Base-by-base conservation (phyloP, 805 yeast genomes). In the Wickerhamomyces chaumierensis region DNA sequence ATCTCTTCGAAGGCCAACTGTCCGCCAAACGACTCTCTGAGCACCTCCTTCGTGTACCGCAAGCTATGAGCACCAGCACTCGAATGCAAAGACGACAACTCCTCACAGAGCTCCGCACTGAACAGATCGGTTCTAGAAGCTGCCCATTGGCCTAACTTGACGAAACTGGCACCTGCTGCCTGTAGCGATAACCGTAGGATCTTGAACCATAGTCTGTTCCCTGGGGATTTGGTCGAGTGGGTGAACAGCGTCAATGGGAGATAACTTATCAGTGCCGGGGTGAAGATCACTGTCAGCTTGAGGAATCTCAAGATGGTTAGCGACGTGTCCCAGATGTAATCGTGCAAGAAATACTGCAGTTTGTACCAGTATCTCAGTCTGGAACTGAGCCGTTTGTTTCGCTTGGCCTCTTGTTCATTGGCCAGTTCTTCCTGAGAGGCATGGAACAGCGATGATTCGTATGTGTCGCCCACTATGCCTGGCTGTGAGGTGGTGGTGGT, bases 111-210 rank as follows among this genome's bases (percentile, higher is more conserved):
- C 32, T 72, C 83, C 35, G 62, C 64, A 3, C 95, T 81, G 61
- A 92, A 90, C 27, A 92, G 81, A 60, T 92, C 99, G 0, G 94
- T 84, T 58, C 99, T 73, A 11, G 95, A 82, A 3, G 96, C 96
- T 0, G 98, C 98, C 99, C 99, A 92, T 63, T 92, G 99, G 3
- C 97, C 98, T 41, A 92, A 69, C 58, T 85, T 82, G 40, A 82
- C 78, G 55, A 82, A 92, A 3, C 95, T 81, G 3, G 97, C 95
- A 1, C 98, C 98, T 0, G 95, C 96, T 15, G 65, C 44, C 57
- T 90, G 95, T 41, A 92, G 74, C 1, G 81, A 63, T 55, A 71
- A 58, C 36, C 85, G 68, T 17, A 90, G 60, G 35, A 75, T 59
- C 38, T 60, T 59, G 58, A 72, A 88, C 96, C 96, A 90, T 17